phyloP scores from a whole-genome alignment of 2,329 filamentous ascomycete genomes.

The Purpureocillium lavendulum region DNA sequence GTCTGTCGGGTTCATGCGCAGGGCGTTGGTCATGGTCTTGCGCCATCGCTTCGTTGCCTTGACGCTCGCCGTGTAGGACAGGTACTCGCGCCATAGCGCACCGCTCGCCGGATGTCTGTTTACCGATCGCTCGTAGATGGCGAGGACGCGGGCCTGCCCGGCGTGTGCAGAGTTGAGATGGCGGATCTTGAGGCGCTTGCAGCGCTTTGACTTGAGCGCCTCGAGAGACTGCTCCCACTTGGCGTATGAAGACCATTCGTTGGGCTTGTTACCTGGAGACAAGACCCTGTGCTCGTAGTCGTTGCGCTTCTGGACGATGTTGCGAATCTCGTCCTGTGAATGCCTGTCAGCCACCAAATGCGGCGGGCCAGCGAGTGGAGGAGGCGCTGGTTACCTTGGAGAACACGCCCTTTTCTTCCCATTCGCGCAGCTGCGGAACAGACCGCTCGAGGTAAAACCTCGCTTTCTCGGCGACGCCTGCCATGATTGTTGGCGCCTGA shows the following conservation, averaged over 20 bases:
- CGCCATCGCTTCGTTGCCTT: constrained; percentile 60
- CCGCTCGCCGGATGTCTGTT: constrained; percentile 75
- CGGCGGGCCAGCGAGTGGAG: background rate
- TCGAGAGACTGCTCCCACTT: constrained; percentile 65
- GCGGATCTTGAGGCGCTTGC: constrained; percentile 71
- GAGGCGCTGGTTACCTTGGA: constrained; percentile 46
- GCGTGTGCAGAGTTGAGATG: constrained; percentile 55
- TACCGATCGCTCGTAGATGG: constrained; percentile 80
- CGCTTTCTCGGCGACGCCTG: constrained; percentile 83
- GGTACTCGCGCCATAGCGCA: constrained; percentile 81
- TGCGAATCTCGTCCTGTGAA: constrained; percentile 75
- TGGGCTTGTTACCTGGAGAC: constrained; percentile 64
- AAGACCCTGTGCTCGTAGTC: constrained; percentile 90
- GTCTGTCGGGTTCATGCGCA: constrained; percentile 80
- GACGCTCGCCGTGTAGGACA: constrained; percentile 67
- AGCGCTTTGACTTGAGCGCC: constrained; percentile 70
- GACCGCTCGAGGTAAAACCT: constrained; percentile 90
- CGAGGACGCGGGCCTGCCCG: constrained; percentile 77
- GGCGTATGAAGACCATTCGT: constrained; percentile 79
- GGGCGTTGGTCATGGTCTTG: constrained; percentile 55
- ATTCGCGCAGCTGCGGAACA: constrained; percentile 86
- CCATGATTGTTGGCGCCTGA: constrained; percentile 57
- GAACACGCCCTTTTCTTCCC: constrained; percentile 88
- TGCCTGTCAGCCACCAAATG: background rate
- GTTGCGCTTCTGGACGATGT: constrained; percentile 82